Evolutionary conservation across 192 early-diverging fungal genomes (phyloP), one percentile per base, ranked within the genome.

Genomic region (Bifiguratus adelaidae): DNA sequence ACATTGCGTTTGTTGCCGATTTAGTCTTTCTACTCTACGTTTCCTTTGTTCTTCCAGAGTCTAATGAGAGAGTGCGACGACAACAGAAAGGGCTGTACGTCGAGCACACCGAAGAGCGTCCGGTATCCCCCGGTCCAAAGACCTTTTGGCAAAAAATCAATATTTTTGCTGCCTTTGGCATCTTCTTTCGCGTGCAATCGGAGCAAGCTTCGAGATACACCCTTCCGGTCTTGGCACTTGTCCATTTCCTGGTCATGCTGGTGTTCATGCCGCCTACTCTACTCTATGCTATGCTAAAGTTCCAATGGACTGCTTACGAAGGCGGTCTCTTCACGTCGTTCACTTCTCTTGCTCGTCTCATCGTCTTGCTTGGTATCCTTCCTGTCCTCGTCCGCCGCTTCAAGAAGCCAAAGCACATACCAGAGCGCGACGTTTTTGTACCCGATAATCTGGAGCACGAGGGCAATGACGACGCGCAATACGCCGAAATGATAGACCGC

Each of bases 271-370:
- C 60, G 12, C 60, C 60, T 8, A 41, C 44, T 3, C 28, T 62
- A 2, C 47, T 73, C 1, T 73, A 73, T 47, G 65, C 70, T 2
- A 66, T 61, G 57, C 25, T 54, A 7, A 25, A 48, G 20, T 73
- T 73, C 47, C 18, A 49, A 40, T 73, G 70, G 70, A 60, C 60
- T n/a, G 52, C 61, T 5, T 53, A 58, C 16, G 70, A 73, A 41
- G 61, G 56, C 32, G 67, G 70, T 7, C 37, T 66, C 12, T 41
- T 56, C 25, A 53, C 60, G 13, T 55, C 53, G n/a, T 11, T 63
- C 24, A 16, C 34, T 0, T 60, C 60, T 0, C 22, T 50, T 7
- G 36, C 46, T 19, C 55, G 63, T 5, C 42, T 68, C 2, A 1
- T 66, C 1, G 45, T 58, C 4, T 25, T 69, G 1, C n/a, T 68